Evolutionary conservation across 1,284 basidiomycete genomes (phyloP).

Genomic region (Sphagnurus paluster): DNA sequence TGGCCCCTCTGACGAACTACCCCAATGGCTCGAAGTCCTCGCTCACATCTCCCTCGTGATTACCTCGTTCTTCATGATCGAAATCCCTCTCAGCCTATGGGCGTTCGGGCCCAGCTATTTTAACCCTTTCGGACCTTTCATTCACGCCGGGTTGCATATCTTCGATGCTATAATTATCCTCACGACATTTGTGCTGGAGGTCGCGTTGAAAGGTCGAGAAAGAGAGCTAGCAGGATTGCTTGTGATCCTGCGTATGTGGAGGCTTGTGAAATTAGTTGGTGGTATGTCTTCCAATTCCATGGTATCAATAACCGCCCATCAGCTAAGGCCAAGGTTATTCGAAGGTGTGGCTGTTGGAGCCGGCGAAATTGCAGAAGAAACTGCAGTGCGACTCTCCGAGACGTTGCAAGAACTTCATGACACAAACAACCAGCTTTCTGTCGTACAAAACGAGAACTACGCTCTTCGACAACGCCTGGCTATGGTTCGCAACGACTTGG

Average conservation of each 20-base stretch:
- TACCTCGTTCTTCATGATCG: slow-evolving; percentile 69
- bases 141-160: slow-evolving; percentile 61
- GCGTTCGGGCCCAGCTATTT: slow-evolving; percentile 60
- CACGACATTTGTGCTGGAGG: slow-evolving; percentile 71
- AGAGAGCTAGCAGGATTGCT: slow-evolving; percentile 70
- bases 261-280: slow-evolving; percentile 75
- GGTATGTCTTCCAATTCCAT: slow-evolving; percentile 43
- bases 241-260: slow-evolving; percentile 74
- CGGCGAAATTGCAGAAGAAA: slow-evolving; percentile 63
- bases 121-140: slow-evolving; percentile 51
- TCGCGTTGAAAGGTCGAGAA: slow-evolving; percentile 63
- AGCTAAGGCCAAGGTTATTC: slow-evolving; percentile 6
- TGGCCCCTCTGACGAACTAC: slow-evolving; percentile 40
- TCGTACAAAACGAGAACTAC: slow-evolving; percentile 38
- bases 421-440: slow-evolving; percentile 35
- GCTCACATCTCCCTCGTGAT: slow-evolving; percentile 65
- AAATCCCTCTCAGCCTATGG: slow-evolving; percentile 72
- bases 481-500: not conserved
- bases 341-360: slow-evolving; percentile 74
- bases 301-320: not conserved
- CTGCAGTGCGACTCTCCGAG: slow-evolving; percentile 45
- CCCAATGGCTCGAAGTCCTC: slow-evolving; percentile 63
- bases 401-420: slow-evolving; percentile 48
- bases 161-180: slow-evolving; percentile 74
- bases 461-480: slow-evolving; percentile 35